phyloP scores from a whole-genome alignment of 108 stramenopile species.

The Cyclotella choctawhatcheeana region DNA sequence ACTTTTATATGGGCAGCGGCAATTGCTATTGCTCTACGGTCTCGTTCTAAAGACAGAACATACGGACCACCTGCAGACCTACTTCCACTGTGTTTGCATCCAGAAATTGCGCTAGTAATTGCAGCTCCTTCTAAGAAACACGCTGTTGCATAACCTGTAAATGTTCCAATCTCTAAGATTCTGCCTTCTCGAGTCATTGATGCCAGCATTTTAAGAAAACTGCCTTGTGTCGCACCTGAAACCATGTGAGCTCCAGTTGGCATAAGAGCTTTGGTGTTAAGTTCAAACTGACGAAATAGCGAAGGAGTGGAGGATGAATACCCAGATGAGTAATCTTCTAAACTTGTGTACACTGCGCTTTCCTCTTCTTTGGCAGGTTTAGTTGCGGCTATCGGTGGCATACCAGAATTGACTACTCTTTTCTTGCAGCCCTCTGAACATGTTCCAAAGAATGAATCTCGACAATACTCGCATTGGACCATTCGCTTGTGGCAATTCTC shows the following conservation, averaged over 20 bases:
- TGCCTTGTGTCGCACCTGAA: conserved; percentile 83
- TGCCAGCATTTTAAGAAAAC: conserved; percentile 76
- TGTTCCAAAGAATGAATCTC: conserved; percentile 67
- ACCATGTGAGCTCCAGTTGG: conserved; percentile 90
- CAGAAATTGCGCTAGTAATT: conserved; percentile 51
- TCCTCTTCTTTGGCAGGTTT: conserved; percentile 11
- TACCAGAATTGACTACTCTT: conserved; percentile 64
- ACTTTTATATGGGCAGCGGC: conserved; percentile 73
- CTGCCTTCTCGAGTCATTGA: conserved; percentile 78
- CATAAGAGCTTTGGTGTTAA: conserved; percentile 70
- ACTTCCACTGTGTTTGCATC: conserved; percentile 24
- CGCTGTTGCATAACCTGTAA: conserved; percentile 92
- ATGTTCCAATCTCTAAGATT: conserved; percentile 91
- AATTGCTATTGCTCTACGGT: conserved; percentile 71
- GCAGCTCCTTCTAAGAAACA: conserved; percentile 82
- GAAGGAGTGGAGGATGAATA: conserved; percentile 66
- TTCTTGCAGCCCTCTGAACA: conserved; percentile 84
- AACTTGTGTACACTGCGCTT: conserved; percentile 40
- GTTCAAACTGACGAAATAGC: conserved; percentile 70
- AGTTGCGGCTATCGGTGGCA: conserved; percentile 37
- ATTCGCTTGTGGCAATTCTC: conserved; percentile 89
- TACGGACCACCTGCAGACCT: conserved; percentile 61
- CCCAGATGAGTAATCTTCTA: conserved; percentile 80
- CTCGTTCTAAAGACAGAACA: conserved; percentile 84
- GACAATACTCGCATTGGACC: conserved; percentile 89